These are phyloP conservation scores for Tremellales sp. DNA, from an alignment of 1,284 basidiomycete species.

Conservation along the genomic window DNA sequence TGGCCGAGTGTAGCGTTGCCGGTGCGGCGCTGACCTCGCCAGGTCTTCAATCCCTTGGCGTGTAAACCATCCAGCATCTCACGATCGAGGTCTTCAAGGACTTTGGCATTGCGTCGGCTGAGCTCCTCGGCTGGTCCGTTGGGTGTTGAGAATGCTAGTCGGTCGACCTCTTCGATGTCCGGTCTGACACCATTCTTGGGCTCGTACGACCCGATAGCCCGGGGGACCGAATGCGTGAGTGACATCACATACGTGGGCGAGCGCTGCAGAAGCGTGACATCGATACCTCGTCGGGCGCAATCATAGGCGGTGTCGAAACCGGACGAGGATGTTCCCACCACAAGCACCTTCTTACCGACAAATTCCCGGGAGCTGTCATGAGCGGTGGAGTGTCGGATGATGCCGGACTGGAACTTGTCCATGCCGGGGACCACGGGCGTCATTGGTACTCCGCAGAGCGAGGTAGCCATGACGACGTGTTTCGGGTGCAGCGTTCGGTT, in stretches of 20 bases:
- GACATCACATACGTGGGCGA: constrained; percentile 60
- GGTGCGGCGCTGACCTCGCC: constrained; percentile 25
- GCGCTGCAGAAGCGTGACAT: constrained; percentile 62
- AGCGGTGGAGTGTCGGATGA: constrained; percentile 55
- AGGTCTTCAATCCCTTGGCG: constrained; percentile 52
- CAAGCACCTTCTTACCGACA: constrained; percentile 60
- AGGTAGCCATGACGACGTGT: constrained; percentile 34
- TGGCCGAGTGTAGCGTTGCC: constrained; percentile 20
- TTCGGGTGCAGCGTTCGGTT: constrained; percentile 52
- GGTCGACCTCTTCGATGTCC: constrained; percentile 48
- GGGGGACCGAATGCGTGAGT: constrained; percentile 50
- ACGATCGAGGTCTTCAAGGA: constrained; percentile 22
- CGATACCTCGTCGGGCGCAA: constrained; percentile 51
- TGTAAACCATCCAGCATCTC: constrained; percentile 56
- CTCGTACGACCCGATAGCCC: constrained; percentile 41
- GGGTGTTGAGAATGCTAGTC: constrained; percentile 52
- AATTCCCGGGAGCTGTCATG: constrained; percentile 54
- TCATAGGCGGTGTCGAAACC: constrained; percentile 52
- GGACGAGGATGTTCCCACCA: constrained; percentile 62
- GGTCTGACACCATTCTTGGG: constrained; percentile 50
- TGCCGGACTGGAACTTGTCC: constrained; percentile 54
- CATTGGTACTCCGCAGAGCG: constrained; percentile 20
- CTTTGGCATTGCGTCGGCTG: constrained; percentile 15
- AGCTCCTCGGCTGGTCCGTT: constrained; percentile 25
- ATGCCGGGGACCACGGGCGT: constrained; percentile 20